Evolutionary conservation across 1,284 basidiomycete species (phyloP).

Genomic region (Leccinum pachyderme): DNA sequence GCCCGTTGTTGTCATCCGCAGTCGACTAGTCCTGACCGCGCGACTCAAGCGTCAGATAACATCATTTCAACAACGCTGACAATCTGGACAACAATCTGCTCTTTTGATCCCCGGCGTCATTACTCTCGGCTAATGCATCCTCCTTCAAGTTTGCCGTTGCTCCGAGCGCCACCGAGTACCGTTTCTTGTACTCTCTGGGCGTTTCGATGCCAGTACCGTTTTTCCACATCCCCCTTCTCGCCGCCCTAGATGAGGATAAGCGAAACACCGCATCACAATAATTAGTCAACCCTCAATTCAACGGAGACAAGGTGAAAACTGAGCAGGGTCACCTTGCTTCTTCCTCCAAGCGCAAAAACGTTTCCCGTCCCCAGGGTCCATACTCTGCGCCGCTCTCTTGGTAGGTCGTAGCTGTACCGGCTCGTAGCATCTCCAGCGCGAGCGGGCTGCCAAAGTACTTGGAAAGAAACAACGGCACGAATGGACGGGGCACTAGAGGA

Average conservation of each 20-base stretch:
- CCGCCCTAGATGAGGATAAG: slow-evolving; percentile 38
- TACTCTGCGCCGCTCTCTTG: slow-evolving; percentile 77
- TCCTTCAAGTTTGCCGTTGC: slow-evolving; percentile 1
- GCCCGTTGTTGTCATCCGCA: not conserved
- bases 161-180: slow-evolving; percentile 42
- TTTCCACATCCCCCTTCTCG: slow-evolving; percentile 72
- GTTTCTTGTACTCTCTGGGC: slow-evolving; percentile 79
- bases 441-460: slow-evolving; percentile 51
- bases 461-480: slow-evolving; percentile 49
- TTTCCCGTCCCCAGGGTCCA: slow-evolving; percentile 63
- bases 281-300: not conserved
- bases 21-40: not conserved
- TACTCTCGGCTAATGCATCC: not conserved
- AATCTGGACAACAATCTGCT: slow-evolving; percentile 10
- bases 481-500: slow-evolving; percentile 43
- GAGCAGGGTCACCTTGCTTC: slow-evolving; percentile 62
- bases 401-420: slow-evolving; percentile 76
- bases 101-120: not conserved
- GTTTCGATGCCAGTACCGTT: slow-evolving; percentile 57
- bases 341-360: slow-evolving; percentile 55
- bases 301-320: not conserved
- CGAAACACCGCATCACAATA: slow-evolving; percentile 1
- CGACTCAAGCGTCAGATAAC: not conserved
- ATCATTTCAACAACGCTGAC: slow-evolving; percentile 8
- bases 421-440: slow-evolving; percentile 73